Evolutionary conservation across 2,329 filamentous ascomycete species (phyloP), one percentile per base, ranked within the genome.

Genomic region (Fusarium abutilonis): DNA sequence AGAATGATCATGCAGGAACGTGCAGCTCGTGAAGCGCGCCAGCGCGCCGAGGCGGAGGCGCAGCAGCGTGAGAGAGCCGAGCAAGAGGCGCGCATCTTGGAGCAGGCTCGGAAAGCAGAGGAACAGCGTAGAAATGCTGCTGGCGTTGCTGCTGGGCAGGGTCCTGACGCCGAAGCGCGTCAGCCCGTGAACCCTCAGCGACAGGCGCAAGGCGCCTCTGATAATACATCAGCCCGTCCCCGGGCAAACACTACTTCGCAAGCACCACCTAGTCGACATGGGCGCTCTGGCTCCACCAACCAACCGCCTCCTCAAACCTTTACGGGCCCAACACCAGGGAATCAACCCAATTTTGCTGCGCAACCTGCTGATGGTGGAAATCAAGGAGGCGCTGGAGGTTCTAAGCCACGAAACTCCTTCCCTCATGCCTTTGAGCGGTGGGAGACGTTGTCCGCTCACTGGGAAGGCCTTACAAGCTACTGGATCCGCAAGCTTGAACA

Each of bases 361-460:
- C 66, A 68, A 45, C 36, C 66, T 11, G 38, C 56, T 13, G 69
- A 71, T 29, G 40, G 56, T 23, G 44, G 63, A 4, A 48, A 48
- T 34, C 64, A 71, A 42, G 55, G 56, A 15, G 47, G 55, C n/a
- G 41, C 64, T 9, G 59, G 64, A 23, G 53, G 61, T 38, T 61
- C 73, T 4, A 77, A 83, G 47, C 75, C 83, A 48, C 81, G 87
- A 54, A 91, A 90, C 42, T 88, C 89, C 0, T 98, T 99, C 66
- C 95, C 95, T 1, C 95, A 98, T 76, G 95, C 95, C 0, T 99
- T 99, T 71, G 94, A 99, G 76, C 86, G 95, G 58, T 99, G 95
- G 95, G 95, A 99, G 74, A 94, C 92, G 0, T 79, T 99, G 3
- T 99, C 95, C 0, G 96, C 95, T 6, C 94, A 98, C 70, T 99